These are phyloP conservation scores for Discostella stelligera DNA, from an alignment of 352 stramenopile species.

Conservation along the genomic window DNA sequence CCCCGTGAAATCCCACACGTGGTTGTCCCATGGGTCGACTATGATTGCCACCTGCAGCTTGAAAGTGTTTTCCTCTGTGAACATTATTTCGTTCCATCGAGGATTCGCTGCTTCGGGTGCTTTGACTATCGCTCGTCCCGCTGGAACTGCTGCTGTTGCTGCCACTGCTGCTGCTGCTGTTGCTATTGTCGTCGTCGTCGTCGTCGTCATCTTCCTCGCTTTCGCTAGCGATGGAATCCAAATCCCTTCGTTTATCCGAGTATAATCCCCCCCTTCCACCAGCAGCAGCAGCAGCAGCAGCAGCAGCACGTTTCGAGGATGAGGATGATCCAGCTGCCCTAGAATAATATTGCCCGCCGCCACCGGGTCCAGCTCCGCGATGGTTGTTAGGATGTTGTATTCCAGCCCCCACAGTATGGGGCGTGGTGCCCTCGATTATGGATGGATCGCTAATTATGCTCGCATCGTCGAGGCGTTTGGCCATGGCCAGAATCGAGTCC, in stretches of 20 bases:
- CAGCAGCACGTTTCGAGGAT: neutral
- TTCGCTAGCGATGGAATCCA: conserved; percentile 24
- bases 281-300: too few relatives aligned
- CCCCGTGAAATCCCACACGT: conserved; percentile 21
- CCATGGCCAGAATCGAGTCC: conserved; percentile 23
- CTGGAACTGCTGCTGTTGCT: neutral
- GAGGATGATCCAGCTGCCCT: neutral
- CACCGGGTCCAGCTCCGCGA: neutral
- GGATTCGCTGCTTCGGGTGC: neutral
- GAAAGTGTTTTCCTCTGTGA: neutral
- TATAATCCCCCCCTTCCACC: neutral
- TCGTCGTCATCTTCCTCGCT: conserved; percentile 5
- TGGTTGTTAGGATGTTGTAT: neutral
- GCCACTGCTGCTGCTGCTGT: neutral
- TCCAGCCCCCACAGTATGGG: neutral
- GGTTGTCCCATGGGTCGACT: conserved; percentile 12
- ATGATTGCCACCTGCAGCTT: too few relatives aligned
- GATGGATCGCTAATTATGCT: conserved; percentile 15
- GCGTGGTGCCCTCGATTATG: conserved; percentile 12
- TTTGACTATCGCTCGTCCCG: neutral
- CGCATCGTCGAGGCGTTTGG: conserved; percentile 16
- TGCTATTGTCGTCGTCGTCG: neutral
- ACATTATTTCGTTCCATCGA: neutral
- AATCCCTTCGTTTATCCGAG: neutral
- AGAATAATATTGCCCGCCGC: neutral